Base-by-base conservation (phyloP, 176 grass and related monocot species). In the Chloris gayana region DNA sequence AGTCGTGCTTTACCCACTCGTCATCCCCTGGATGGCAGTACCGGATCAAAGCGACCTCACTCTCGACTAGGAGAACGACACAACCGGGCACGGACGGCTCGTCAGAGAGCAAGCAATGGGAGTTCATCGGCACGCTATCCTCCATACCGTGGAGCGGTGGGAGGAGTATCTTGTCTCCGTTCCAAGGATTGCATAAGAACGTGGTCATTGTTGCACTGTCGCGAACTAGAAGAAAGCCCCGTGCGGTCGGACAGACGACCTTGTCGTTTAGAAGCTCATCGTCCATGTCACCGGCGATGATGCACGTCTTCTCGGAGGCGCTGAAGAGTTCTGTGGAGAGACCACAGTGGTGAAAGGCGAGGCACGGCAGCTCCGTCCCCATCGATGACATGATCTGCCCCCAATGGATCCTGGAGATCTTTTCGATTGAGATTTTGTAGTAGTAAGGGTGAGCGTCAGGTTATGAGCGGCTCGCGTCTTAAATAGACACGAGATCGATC, bases 21-120 rank as follows among this genome's bases (percentile, higher is more conserved):
- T 22, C 29, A 18, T 53, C 70, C 18, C 29, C 0, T 9, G 35
- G 45, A 18, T 14, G 70, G 9, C 18, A 18, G 46, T 73, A 73
- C 29, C 70, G 5, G 29, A 73, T 53, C 29, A 5, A 0, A 29
- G 17, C 1, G 4, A 7, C 70, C 1, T n/a, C n/a, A n/a, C n/a
- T n/a, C 0, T 73, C 70, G 29, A 73, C 47, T 1, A 73, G 2
- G 47, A 73, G 70, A 11, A 73, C 47, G 47, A 54, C 47, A 30
- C 47, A 73, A 13, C 69, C 70, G 18, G 70, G 46, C 0, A 14
- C 19, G 10, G 72, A 1, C 4, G 72, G 72, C 1, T 73, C 30
- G 30, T n/a, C 71, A 31, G 71, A 73, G 49, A 73, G 71, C 5
- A 73, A 21, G 71, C 71, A 73, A 13, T 35, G 49, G 21, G 5